Evolutionary conservation across 1,284 basidiomycete genomes (phyloP).

Genomic region (Boletus semigastroideus): DNA sequence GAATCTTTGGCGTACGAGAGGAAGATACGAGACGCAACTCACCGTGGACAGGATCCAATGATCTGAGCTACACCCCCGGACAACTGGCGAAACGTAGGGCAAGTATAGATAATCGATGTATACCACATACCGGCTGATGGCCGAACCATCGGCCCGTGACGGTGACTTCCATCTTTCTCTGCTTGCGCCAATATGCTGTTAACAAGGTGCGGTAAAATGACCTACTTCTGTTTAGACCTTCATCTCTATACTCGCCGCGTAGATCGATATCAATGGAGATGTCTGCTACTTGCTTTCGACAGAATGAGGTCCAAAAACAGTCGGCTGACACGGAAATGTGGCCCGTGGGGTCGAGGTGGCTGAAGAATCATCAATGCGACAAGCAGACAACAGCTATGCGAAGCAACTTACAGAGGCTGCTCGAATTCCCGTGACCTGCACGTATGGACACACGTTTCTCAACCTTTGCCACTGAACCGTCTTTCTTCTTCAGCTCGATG

Average conservation of each 20-base stretch:
- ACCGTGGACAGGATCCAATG: constrained; percentile 9
- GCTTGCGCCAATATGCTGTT: constrained; percentile 9
- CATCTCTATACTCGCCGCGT: constrained; percentile 1
- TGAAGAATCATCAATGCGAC: constrained; percentile 5
- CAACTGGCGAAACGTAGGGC: constrained; percentile 2
- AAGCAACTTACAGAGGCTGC: constrained; percentile 6
- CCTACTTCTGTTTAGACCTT: constrained; percentile 8
- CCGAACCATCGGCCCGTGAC: background rate
- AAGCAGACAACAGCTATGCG: background rate
- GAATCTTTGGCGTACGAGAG: constrained; percentile 7
- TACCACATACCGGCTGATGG: constrained; percentile 2
- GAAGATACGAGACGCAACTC: background rate
- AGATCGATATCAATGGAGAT: constrained; percentile 5
- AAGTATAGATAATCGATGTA: background rate
- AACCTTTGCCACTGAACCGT: background rate
- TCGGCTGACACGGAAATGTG: constrained; percentile 4
- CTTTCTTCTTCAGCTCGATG: constrained; percentile 1
- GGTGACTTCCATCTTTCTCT: constrained; percentile 10
- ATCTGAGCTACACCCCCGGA: background rate
- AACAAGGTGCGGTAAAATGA: background rate
- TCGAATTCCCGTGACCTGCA: constrained; percentile 3
- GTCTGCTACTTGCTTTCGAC: background rate
- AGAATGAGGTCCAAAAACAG: background rate
- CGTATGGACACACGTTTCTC: background rate
- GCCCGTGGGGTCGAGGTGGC: constrained; percentile 2